Conservation (phyloP, 305 asterid genomes). For the Solanum hybrid region DNA sequence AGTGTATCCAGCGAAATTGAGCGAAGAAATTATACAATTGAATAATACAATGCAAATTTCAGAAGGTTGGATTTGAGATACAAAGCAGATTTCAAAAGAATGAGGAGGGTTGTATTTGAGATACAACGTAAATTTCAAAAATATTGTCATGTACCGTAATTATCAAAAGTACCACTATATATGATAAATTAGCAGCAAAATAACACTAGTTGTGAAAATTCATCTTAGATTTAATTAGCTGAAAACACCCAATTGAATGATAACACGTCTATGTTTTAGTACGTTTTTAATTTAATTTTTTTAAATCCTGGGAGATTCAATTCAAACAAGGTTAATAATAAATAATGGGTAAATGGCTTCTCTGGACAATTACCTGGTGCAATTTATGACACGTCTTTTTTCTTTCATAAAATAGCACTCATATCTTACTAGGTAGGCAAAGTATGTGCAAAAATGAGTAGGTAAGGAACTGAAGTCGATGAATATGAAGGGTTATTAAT, state of each 20-base stretch:
- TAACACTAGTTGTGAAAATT: not conserved
- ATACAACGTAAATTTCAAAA: not conserved
- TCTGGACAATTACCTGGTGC: too few species aligned
- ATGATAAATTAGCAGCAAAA: not conserved
- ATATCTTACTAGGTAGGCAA: not conserved
- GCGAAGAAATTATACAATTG: too few species aligned
- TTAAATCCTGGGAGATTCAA: not conserved
- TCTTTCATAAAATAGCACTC: too few species aligned
- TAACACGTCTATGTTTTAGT: not conserved
- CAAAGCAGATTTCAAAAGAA: not conserved
- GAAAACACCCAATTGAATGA: not conserved
- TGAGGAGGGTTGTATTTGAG: not conserved
- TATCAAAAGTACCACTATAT: not conserved
- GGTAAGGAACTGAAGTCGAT: too few species aligned
- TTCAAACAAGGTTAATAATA: not conserved
- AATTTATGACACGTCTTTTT: not conserved
- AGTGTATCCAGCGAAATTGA: not conserved
- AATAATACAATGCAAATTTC: not conserved
- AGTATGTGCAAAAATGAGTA: too few species aligned
- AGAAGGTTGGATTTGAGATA: not conserved
- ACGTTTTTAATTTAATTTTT: not conserved
- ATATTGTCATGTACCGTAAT: not conserved
- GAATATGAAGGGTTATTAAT: too few species aligned
- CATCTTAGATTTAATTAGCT: not conserved
- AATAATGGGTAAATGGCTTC: not conserved